A percentile compares a stretch with the other conserved stretches of the same genome.
phyloP scores from a whole-genome alignment of 257 asterid genomes.

The Solanum neorickii region DNA sequence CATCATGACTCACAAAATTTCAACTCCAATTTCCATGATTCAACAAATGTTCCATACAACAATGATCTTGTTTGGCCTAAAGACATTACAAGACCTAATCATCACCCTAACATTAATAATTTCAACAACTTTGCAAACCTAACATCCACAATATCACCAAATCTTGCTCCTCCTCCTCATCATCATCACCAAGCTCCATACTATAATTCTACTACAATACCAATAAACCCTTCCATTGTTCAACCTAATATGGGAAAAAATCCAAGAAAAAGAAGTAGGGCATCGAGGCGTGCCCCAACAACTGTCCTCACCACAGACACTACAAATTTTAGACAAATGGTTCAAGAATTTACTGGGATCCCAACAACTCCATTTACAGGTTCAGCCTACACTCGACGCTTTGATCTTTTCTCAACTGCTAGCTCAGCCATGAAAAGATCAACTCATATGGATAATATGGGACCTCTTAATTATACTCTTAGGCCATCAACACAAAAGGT shows the following conservation, averaged over 20 bases:
- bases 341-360: conserved; percentile 15
- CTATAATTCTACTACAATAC: not conserved
- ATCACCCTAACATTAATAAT: not conserved
- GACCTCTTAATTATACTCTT: conserved; percentile 18
- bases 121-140: not conserved
- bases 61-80: not conserved
- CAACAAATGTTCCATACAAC: not conserved
- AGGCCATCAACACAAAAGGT: conserved; percentile 37
- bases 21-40: not conserved
- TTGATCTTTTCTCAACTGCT: conserved; percentile 5
- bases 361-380: conserved; percentile 1
- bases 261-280: conserved; percentile 9
- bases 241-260: not conserved
- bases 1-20: not conserved
- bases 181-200: not conserved
- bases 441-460: conserved; percentile 18
- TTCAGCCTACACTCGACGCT: not conserved
- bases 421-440: conserved; percentile 24
- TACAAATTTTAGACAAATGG: conserved; percentile 11
- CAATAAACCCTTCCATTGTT: not conserved
- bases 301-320: conserved; percentile 11
- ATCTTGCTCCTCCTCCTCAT: not conserved
- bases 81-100: not conserved
- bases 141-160: not conserved
- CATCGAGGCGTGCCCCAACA: conserved; percentile 12